phyloP scores from a whole-genome alignment of 805 yeast species.

The Pichia exigua region DNA sequence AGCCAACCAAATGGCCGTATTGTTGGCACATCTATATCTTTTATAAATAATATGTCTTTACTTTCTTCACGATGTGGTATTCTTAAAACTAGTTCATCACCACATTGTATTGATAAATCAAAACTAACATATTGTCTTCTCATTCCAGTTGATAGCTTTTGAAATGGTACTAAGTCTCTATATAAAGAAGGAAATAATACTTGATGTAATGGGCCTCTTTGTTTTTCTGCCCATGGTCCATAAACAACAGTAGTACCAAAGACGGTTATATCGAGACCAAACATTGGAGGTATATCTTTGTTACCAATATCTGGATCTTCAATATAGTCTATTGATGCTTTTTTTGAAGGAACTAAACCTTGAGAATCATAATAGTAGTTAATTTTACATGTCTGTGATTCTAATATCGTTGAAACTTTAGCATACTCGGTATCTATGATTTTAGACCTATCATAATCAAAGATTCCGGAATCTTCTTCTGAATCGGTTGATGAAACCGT shows the following conservation, averaged over 20 bases:
- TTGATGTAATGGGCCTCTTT: constrained; percentile 55
- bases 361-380: constrained; percentile 66
- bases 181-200: constrained; percentile 63
- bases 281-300: constrained; percentile 48
- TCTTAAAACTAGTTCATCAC: constrained; percentile 61
- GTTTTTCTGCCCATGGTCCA: constrained; percentile 96
- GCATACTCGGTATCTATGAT: constrained; percentile 67
- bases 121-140: constrained; percentile 51
- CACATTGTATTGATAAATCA: constrained; percentile 44
- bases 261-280: constrained; percentile 54
- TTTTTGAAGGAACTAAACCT: constrained; percentile 45
- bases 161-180: constrained; percentile 42
- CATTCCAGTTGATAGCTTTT: constrained; percentile 37
- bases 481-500: constrained; percentile 7
- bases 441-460: constrained; percentile 17
- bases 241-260: constrained; percentile 63
- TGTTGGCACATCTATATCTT: constrained; percentile 8
- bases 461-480: constrained; percentile 5
- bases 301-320: constrained; percentile 52
- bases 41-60: constrained; percentile 43
- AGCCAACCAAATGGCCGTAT: constrained; percentile 87
- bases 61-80: constrained; percentile 81
- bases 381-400: constrained; percentile 47
- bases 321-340: constrained; percentile 23
- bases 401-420: constrained; percentile 60